Evolutionary conservation across 208 protist species (phyloP).

Genomic region (Phytomonas francai): DNA sequence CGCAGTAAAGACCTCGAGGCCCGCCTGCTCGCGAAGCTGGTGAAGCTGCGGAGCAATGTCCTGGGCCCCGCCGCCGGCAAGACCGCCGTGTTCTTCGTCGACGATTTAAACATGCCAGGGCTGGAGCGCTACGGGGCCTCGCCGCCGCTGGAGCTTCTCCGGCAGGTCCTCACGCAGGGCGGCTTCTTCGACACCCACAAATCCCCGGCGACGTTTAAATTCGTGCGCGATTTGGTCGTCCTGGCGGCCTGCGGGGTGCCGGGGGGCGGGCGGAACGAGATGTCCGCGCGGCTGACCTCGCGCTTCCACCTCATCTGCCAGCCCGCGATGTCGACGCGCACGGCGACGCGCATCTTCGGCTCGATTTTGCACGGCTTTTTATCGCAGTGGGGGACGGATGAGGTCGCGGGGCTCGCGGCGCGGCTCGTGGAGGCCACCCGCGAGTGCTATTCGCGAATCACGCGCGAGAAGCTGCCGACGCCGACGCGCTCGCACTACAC

Average conservation of each 20-base stretch:
- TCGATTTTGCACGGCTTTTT: slow-evolving; percentile 93
- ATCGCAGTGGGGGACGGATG: slow-evolving; percentile 36
- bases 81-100: slow-evolving; percentile 89
- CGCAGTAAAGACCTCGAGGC: slow-evolving; percentile 88
- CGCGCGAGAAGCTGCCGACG: slow-evolving; percentile 93
- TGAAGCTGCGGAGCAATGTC: slow-evolving; percentile 86
- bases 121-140: slow-evolving; percentile 93
- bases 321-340: slow-evolving; percentile 79
- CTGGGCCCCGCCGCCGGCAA: slow-evolving; percentile 88
- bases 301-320: slow-evolving; percentile 93
- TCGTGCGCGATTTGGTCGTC: slow-evolving; percentile 85
- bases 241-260: slow-evolving; percentile 92
- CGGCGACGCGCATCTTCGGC: slow-evolving; percentile 91
- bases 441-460: slow-evolving; percentile 92
- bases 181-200: slow-evolving; percentile 93
- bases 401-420: slow-evolving; percentile 21
- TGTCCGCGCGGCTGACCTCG: slow-evolving; percentile 90
- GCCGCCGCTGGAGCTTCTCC: slow-evolving; percentile 92
- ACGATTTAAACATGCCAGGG: slow-evolving; percentile 95
- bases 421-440: slow-evolving; percentile 91
- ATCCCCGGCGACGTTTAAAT: slow-evolving; percentile 87
- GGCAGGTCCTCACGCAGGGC: slow-evolving; percentile 91
- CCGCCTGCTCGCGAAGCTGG: slow-evolving; percentile 90
- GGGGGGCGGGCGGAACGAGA: slow-evolving; percentile 91
- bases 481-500: slow-evolving; percentile 98